Evolutionary conservation across 306 rosid species (phyloP), one percentile per base, ranked within the genome.

Genomic region (Vachellia pachyceras): DNA sequence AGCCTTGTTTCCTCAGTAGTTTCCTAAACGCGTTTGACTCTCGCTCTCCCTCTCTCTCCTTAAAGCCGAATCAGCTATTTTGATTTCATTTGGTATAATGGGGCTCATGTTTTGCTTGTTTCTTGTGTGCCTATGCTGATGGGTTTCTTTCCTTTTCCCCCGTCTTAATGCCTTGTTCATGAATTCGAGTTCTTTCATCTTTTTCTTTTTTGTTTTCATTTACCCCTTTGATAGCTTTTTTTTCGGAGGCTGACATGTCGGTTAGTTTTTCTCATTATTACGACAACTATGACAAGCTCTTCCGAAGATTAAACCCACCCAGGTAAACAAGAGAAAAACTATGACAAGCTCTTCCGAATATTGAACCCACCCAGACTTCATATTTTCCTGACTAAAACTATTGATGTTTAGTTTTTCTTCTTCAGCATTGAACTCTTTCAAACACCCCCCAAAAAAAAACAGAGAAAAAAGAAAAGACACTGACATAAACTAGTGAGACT

Each of bases 301-400:
- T 41, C 52, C 73, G 15, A 3, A 69, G 73, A 69, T 41, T 69
- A n/a, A 69, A 69, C 73, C 73, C 73, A 69, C 73, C 73, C 10
- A 69, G 55, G 73, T 69, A 41, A 10, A n/a, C n/a, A n/a, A n/a
- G n/a, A n/a, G n/a, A n/a, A n/a, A n/a, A n/a, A n/a, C n/a, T n/a
- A n/a, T n/a, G n/a, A n/a, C n/a, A n/a, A n/a, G n/a, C n/a, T n/a
- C n/a, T n/a, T n/a, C n/a, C n/a, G n/a, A n/a, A n/a, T n/a, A n/a
- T n/a, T n/a, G n/a, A n/a, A n/a, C n/a, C n/a, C n/a, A n/a, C n/a
- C n/a, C n/a, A n/a, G n/a, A 69, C 75, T 70, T 70, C 57, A 70
- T 23, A 40, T 70, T 20, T 40, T 23, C 55, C 37, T 44, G 40
- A 44, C 5, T 23, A 44, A 23, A 22, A 20, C 10, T 41, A 37